phyloP scores from a whole-genome alignment of 306 rosid genomes.

The Lathyrus oleraceus region DNA sequence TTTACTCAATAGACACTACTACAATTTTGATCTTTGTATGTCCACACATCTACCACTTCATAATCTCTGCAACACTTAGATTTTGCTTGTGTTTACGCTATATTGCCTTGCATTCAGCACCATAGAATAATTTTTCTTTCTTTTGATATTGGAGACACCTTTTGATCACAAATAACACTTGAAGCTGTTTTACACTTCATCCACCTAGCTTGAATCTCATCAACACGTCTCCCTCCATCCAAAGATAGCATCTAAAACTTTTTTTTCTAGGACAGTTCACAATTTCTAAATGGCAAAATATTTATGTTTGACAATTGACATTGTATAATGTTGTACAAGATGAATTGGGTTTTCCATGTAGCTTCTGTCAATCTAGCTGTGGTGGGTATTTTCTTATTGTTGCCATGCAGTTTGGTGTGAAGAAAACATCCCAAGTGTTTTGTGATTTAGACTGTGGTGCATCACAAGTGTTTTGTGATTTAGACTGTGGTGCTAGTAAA shows the following conservation, averaged over 20 bases:
- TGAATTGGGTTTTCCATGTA: background rate
- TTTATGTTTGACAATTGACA: background rate
- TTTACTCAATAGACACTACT: background rate
- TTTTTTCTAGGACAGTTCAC: background rate
- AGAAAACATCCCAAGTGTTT: background rate
- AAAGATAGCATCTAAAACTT: background rate
- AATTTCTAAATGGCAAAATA: background rate
- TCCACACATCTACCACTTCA: background rate
- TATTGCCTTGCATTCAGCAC: background rate
- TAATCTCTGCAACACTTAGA: background rate
- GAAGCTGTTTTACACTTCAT: background rate
- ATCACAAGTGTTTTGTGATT: no score
- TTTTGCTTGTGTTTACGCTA: background rate
- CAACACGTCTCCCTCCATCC: background rate
- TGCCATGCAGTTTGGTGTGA: no score
- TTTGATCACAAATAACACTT: background rate
- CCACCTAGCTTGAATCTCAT: slow-evolving; percentile 8
- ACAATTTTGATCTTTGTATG: background rate
- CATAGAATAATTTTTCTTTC: background rate
- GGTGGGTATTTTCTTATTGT: no score
- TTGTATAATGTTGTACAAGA: background rate
- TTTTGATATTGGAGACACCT: background rate
- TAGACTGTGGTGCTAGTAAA: no score
- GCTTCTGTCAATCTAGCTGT: background rate
- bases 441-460: no score